Conservation (phyloP, 371 early-diverging fungal genomes). For the Mortierella sp. region DNA sequence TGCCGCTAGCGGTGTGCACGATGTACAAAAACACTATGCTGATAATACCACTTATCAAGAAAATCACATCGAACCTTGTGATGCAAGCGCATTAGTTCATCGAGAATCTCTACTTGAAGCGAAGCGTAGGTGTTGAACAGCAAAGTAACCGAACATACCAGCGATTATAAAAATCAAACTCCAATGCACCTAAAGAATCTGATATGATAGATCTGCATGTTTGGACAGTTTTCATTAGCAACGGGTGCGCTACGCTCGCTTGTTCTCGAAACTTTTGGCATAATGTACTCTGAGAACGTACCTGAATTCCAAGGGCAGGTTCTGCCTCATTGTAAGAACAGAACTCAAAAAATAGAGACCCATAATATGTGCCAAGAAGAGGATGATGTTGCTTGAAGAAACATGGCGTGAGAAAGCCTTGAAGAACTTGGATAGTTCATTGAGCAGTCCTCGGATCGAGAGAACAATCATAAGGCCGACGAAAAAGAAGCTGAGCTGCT, state of each 20-base stretch:
- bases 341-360: conserved; percentile 92
- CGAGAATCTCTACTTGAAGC: no score
- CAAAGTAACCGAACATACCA: conserved; percentile 61
- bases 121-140: no score
- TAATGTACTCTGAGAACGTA: no score
- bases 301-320: conserved; percentile 85
- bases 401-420: conserved; percentile 71
- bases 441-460: conserved; percentile 87
- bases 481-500: conserved; percentile 91
- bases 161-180: conserved; percentile 88
- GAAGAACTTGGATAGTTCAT: conserved; percentile 83
- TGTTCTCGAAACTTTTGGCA: no score
- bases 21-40: conserved; percentile 75
- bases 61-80: conserved; percentile 83
- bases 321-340: conserved; percentile 91
- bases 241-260: neutral
- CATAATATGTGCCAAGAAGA: conserved; percentile 89
- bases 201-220: conserved; percentile 76
- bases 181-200: conserved; percentile 76
- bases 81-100: neutral
- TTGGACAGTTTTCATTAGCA: neutral
- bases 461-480: conserved; percentile 89
- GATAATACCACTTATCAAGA: conserved; percentile 79
- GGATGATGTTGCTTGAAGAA: conserved; percentile 74
- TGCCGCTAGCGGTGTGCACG: conserved; percentile 71